Conservation (phyloP, 1,284 basidiomycete species). For the Malassezia restricta region DNA sequence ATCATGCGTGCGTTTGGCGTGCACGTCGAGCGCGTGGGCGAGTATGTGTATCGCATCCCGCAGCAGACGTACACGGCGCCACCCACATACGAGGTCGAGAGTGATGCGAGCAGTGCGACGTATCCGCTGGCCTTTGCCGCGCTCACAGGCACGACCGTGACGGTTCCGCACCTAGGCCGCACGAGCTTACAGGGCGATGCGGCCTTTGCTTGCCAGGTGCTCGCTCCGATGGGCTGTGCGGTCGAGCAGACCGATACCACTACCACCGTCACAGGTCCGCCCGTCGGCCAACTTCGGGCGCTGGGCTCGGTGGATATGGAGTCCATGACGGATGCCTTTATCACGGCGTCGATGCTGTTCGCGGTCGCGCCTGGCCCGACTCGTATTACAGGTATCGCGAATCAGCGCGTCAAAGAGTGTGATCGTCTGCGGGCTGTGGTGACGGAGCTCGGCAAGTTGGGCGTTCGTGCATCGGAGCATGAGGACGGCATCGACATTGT, state of each 20-base stretch:
- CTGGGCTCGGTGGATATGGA: constrained; percentile 92
- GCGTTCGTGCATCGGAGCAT: constrained; percentile 78
- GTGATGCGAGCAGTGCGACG: constrained; percentile 87
- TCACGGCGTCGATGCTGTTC: constrained; percentile 81
- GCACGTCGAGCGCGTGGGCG: constrained; percentile 57
- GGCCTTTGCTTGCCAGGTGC: constrained; percentile 79
- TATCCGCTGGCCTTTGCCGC: constrained; percentile 95
- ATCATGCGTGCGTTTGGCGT: constrained; percentile 97
- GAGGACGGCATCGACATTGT: constrained; percentile 85
- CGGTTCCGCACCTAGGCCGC: constrained; percentile 80
- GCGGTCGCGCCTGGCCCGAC: constrained; percentile 57
- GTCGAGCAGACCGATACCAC: constrained; percentile 75
- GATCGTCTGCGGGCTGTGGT: constrained; percentile 95
- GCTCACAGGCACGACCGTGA: constrained; percentile 86
- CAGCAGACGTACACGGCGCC: constrained; percentile 69
- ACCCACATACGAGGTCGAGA: constrained; percentile 70
- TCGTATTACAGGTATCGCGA: constrained; percentile 86
- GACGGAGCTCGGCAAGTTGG: constrained; percentile 89
- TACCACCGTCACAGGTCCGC: constrained; percentile 86
- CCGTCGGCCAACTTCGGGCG: constrained; percentile 64
- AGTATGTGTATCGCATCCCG: constrained; percentile 72
- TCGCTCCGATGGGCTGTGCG: constrained; percentile 85
- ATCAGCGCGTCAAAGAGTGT: constrained; percentile 96
- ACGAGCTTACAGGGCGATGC: constrained; percentile 89
- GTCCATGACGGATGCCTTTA: constrained; percentile 98